A percentile compares a stretch with the other conserved stretches of the same genome.
Evolutionary conservation across 495 filamentous ascomycete species (phyloP).

Genomic region (Talaromyces nanjingensis): DNA sequence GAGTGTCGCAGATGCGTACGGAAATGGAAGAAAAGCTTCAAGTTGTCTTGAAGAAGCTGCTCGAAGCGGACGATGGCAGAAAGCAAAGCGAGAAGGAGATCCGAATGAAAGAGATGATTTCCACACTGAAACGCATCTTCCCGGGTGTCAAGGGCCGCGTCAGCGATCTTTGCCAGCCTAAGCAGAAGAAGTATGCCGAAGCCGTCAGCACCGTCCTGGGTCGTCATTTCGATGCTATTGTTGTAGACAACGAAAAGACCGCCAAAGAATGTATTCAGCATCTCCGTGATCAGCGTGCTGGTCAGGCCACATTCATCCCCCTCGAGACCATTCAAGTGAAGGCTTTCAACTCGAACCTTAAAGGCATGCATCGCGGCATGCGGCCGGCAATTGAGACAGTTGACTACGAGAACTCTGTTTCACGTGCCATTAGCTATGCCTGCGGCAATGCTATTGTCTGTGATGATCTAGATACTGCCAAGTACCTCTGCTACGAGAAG

Average conservation of each 20-base stretch:
- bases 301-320: conserved; percentile 86
- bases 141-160: conserved; percentile 86
- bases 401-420: conserved; percentile 79
- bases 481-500: conserved; percentile 79
- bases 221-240: conserved; percentile 84
- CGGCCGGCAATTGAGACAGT: conserved; percentile 94
- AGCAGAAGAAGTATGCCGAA: conserved; percentile 91
- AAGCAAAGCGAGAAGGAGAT: conserved; percentile 78
- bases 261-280: conserved; percentile 93
- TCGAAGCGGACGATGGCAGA: conserved; percentile 74
- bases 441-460: conserved; percentile 96
- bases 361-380: conserved; percentile 77
- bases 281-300: conserved; percentile 77
- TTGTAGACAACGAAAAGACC: conserved; percentile 94
- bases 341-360: conserved; percentile 78
- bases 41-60: conserved; percentile 67
- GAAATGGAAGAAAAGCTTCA: conserved; percentile 89
- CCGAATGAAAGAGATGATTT: conserved; percentile 68
- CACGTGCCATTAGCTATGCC: conserved; percentile 88
- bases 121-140: conserved; percentile 81
- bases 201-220: conserved; percentile 90
- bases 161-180: conserved; percentile 88
- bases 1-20: conserved; percentile 68
- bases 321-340: conserved; percentile 95
- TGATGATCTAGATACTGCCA: conserved; percentile 77